Conservation (phyloP, 2,329 filamentous ascomycete species). For the Fusarium fujikuroi region DNA sequence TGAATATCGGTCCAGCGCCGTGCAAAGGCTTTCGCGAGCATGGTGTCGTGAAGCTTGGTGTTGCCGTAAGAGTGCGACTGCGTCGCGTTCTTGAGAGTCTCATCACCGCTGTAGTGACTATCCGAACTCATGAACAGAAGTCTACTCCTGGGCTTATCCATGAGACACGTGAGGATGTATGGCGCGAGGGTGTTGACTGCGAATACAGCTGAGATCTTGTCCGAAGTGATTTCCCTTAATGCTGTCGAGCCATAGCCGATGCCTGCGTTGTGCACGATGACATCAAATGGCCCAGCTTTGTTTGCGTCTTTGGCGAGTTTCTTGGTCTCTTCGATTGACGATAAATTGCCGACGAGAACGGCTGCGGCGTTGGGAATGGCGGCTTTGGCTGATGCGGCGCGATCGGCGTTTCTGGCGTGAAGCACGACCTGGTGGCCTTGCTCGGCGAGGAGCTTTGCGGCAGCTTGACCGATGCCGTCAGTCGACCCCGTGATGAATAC, state of each 20-base stretch:
- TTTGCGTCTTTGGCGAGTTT: conserved; percentile 33
- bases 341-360: conserved; percentile 24
- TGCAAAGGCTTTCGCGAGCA: conserved; percentile 35
- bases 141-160: conserved; percentile 21
- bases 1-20: conserved; percentile 26
- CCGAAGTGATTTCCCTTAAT: conserved; percentile 7
- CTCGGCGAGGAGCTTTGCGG: conserved; percentile 29
- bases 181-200: conserved; percentile 35
- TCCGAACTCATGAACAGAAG: conserved; percentile 36
- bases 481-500: conserved; percentile 38
- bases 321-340: conserved; percentile 31
- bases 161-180: conserved; percentile 30
- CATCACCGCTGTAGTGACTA: conserved; percentile 32
- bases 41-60: conserved; percentile 35
- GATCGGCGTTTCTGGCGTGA: conserved; percentile 34
- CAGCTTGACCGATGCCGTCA: conserved; percentile 35
- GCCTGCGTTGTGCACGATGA: conserved; percentile 35
- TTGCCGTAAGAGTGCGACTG: conserved; percentile 34
- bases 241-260: conserved; percentile 33
- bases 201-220: conserved; percentile 33
- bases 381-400: conserved; percentile 24
- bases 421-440: conserved; percentile 35
- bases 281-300: conserved; percentile 24
- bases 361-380: conserved; percentile 25
- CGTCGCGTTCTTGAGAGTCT: conserved; percentile 19